These are phyloP conservation scores for Exophiala mesophila DNA, from an alignment of 2,329 filamentous ascomycete species.

Conservation along the genomic window DNA sequence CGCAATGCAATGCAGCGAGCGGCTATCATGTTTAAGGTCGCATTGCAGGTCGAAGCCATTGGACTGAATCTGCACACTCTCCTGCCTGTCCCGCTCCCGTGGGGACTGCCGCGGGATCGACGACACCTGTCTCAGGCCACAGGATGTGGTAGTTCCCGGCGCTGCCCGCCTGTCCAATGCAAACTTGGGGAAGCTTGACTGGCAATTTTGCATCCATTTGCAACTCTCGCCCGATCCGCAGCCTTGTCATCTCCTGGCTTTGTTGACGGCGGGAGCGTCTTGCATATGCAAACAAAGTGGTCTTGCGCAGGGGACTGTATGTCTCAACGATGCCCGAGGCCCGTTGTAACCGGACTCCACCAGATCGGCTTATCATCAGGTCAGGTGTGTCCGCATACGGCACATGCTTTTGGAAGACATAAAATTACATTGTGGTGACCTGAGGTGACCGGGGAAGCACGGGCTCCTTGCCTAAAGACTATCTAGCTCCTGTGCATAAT, in stretches of 20 bases:
- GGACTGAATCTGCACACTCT: neutral
- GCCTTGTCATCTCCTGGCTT: neutral
- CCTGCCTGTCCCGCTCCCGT: neutral
- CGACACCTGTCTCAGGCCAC: neutral
- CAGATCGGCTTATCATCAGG: no score
- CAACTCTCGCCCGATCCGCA: slow-evolving; percentile 1
- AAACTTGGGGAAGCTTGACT: neutral
- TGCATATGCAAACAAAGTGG: slow-evolving; percentile 1
- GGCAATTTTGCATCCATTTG: no score
- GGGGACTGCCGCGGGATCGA: no score
- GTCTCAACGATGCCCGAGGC: no score
- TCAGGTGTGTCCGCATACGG: no score
- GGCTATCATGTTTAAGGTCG: slow-evolving; percentile 21
- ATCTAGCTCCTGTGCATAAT: no score
- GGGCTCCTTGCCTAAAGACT: no score
- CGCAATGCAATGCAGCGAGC: slow-evolving; percentile 17
- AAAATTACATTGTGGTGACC: no score
- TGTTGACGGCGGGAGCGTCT: slow-evolving; percentile 8
- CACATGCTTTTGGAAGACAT: no score
- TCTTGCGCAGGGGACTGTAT: slow-evolving; percentile 10
- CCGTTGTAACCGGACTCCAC: no score
- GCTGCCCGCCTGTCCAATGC: neutral
- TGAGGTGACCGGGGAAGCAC: no score
- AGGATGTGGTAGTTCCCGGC: neutral
- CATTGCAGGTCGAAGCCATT: slow-evolving; percentile 17